Evolutionary conservation across 306 rosid genomes (phyloP), one percentile per base, ranked within the genome.

Genomic region (Acacia confusa): DNA sequence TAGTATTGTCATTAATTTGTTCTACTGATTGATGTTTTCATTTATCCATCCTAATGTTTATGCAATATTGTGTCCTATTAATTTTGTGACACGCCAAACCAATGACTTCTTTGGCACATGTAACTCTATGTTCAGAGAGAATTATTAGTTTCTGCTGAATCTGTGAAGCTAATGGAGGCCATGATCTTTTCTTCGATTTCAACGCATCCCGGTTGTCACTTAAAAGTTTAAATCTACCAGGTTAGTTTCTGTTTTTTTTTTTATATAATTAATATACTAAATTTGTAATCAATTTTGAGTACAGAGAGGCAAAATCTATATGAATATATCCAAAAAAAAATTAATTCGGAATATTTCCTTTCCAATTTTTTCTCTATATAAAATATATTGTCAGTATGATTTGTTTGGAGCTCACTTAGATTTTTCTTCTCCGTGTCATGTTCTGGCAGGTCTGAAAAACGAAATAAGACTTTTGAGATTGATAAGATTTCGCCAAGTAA

Each of bases 401-500:
- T 11, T 30, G 34, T 3, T 34, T 17, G 60, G 57, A 17, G 60
- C 32, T 63, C 45, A 28, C 58, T 17, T 43, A 45, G 32, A 38
- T 36, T 68, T 68, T 34, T 16, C 69, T 52, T 27, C 78, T 65
- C 71, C 30, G 2, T 38, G 3, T 78, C 74, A 66, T 85, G 74
- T 58, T 71, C 27, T 34, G 73, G 82, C 85, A 92, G 97, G 90
- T 77, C 83, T 89, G 15, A 80, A 77, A 45, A 90, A 86, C 68
- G 93, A 88, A 75, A 88, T 86, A 88, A 88, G 88, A 92, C 90
- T 28, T 92, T 87, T 63, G 91, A 91, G 87, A 82, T 92, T 57
- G 88, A 87, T 82, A 87, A 88, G 88, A 84, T 92, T 69, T 88
- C 87, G 9, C 91, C 97, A 27, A 91, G 97, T 81, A 91, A 89